These are phyloP conservation scores for Malassezia pachydermatis DNA, from an alignment of 1,284 basidiomycete genomes.

Conservation along the genomic window DNA sequence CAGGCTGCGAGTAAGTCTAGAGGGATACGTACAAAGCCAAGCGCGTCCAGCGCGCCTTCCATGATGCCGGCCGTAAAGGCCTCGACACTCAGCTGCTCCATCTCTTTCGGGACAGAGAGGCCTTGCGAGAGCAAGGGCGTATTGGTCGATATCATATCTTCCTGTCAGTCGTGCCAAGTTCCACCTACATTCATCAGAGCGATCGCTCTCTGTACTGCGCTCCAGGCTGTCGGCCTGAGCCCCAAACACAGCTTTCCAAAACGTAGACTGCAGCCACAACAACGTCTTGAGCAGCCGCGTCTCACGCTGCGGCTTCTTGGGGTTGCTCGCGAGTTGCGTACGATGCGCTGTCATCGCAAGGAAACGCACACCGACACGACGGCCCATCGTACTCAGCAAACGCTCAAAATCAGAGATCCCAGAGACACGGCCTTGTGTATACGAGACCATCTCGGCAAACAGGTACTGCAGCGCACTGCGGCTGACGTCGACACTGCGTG, in stretches of 20 bases:
- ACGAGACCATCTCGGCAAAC: conserved; percentile 50
- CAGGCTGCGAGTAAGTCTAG: conserved; percentile 59
- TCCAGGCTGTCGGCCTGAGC: conserved; percentile 87
- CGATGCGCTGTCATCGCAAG: conserved; percentile 29
- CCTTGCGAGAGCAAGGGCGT: conserved; percentile 79
- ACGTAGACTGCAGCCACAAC: conserved; percentile 53
- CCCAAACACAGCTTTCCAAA: conserved; percentile 89
- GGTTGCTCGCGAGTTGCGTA: conserved; percentile 25
- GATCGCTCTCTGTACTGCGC: conserved; percentile 69
- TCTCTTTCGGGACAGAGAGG: conserved; percentile 85
- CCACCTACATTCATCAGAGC: conserved; percentile 78
- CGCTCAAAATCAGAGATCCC: conserved; percentile 85
- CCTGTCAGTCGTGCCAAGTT: conserved; percentile 45
- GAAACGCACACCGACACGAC: conserved; percentile 30
- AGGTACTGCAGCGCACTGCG: conserved; percentile 31
- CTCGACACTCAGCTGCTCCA: conserved; percentile 85
- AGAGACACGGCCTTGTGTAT: conserved; percentile 84
- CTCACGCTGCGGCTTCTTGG: conserved; percentile 39
- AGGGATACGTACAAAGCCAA: conserved; percentile 71
- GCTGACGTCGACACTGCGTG: conserved; percentile 22
- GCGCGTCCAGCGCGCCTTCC: conserved; percentile 87
- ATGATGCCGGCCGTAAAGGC: conserved; percentile 94
- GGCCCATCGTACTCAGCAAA: conserved; percentile 30
- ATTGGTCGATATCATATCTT: conserved; percentile 99
- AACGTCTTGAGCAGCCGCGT: conserved; percentile 37